Percentiles rank a stretch among this genome's conserved stretches.
Conservation (phyloP, 345 rosid genomes). For the Excoecaria cochinchinensis region DNA sequence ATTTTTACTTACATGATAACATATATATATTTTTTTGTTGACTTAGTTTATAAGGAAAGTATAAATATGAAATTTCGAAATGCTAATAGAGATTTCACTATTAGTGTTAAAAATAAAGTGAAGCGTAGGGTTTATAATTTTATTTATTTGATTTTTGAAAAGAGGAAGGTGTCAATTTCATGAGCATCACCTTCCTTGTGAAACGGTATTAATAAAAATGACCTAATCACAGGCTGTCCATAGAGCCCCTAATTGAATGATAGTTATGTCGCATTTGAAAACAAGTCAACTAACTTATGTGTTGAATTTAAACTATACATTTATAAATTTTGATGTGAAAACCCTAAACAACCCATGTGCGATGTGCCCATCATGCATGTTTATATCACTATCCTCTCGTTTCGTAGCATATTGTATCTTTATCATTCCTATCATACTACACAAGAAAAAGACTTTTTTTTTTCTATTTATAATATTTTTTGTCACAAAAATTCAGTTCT, state of each 20-base stretch:
- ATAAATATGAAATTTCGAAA: no score
- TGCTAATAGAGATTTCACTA: no score
- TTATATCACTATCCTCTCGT: not conserved
- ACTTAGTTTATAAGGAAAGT: no score
- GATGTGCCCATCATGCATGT: conserved; percentile 31
- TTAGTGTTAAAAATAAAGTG: no score
- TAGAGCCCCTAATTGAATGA: conserved; percentile 24
- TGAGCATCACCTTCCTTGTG: not conserved
- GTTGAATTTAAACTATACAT: conserved; percentile 6
- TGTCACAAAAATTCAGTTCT: not conserved
- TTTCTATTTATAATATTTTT: no score
- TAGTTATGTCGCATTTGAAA: conserved; percentile 12
- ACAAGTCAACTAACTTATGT: conserved; percentile 18
- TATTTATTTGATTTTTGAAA: no score
- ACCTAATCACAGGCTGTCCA: conserved; percentile 44
- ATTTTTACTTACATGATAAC: no score
- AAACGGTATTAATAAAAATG: conserved; percentile 27
- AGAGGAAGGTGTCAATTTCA: not conserved
- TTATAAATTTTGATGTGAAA: conserved; percentile 17
- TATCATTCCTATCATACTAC: conserved; percentile 8
- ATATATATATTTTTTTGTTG: no score
- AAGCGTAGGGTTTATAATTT: no score
- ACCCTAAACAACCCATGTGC: conserved; percentile 46
- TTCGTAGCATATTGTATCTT: conserved; percentile 21
- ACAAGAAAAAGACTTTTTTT: not conserved